Evolutionary conservation across 495 filamentous ascomycete species (phyloP).

Genomic region (Lichina pygmaea): DNA sequence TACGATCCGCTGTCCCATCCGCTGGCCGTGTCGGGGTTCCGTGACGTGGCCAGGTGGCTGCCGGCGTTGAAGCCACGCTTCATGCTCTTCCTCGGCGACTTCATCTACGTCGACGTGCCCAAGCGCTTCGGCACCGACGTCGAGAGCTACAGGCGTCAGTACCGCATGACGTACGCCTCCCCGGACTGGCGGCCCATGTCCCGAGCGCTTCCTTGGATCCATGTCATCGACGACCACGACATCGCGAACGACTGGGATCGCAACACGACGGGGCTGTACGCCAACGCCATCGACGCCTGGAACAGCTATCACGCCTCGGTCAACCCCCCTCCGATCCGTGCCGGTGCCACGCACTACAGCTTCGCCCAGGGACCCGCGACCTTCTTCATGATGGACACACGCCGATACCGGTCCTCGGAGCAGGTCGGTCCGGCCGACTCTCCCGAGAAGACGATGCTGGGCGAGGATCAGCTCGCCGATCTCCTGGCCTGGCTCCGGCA

Average conservation of each 20-base stretch:
- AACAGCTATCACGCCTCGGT: slow-evolving; percentile 55
- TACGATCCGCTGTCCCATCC: slow-evolving; percentile 65
- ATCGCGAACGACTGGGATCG: slow-evolving; percentile 75
- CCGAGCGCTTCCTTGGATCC: slow-evolving; percentile 70
- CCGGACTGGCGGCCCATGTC: slow-evolving; percentile 55
- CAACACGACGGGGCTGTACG: slow-evolving; percentile 45
- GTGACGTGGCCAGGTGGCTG: slow-evolving; percentile 30
- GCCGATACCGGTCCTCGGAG: slow-evolving; percentile 49
- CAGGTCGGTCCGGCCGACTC: slow-evolving; percentile 21
- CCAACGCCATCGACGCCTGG: slow-evolving; percentile 62
- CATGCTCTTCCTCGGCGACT: slow-evolving; percentile 97
- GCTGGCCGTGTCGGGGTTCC: slow-evolving; percentile 52
- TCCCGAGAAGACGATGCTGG: slow-evolving; percentile 62
- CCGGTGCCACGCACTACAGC: slow-evolving; percentile 48
- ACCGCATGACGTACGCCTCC: slow-evolving; percentile 77
- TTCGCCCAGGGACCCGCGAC: slow-evolving; percentile 74
- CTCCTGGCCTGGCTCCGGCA: slow-evolving; percentile 48
- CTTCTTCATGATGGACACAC: slow-evolving; percentile 88
- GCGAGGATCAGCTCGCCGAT: slow-evolving; percentile 46
- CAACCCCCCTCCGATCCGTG: slow-evolving; percentile 44
- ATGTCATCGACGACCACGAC: slow-evolving; percentile 89
- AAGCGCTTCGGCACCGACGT: slow-evolving; percentile 39
- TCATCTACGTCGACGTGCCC: slow-evolving; percentile 91
- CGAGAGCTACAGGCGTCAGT: slow-evolving; percentile 66
- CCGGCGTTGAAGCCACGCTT: slow-evolving; percentile 38